These are phyloP conservation scores for Populus ilicifolia DNA, from an alignment of 345 rosid genomes.

Conservation along the genomic window DNA sequence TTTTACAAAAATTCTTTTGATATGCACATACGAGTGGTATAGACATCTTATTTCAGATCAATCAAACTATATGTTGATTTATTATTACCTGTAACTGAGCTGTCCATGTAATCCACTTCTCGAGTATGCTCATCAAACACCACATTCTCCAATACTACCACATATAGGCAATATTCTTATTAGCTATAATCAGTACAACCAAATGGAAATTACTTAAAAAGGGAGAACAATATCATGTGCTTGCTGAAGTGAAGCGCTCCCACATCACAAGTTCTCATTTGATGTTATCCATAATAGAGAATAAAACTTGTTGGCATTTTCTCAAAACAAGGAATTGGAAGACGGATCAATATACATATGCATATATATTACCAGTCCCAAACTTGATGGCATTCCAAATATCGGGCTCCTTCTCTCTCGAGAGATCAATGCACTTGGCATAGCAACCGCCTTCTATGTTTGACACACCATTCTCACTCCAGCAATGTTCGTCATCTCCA, in stretches of 20 bases:
- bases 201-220: not conserved
- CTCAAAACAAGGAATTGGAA: not conserved
- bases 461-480: constrained; percentile 89
- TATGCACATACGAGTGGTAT: no score
- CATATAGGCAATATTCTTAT: not conserved
- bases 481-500: constrained; percentile 96
- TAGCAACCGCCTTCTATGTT: constrained; percentile 99
- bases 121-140: constrained; percentile 91
- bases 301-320: not conserved
- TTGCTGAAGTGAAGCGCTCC: not conserved
- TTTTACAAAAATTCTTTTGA: no score
- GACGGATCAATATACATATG: not conserved
- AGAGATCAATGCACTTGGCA: constrained; percentile 93
- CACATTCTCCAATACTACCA: constrained; percentile 84
- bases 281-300: not conserved
- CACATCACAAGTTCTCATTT: not conserved
- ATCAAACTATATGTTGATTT: not conserved
- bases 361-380: constrained; percentile 57
- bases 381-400: constrained; percentile 96
- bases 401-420: constrained; percentile 92
- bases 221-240: not conserved
- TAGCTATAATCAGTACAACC: not conserved
- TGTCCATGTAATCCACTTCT: constrained; percentile 81
- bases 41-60: no score
- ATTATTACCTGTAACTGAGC: constrained; percentile 73